Conservation (phyloP, 1,284 basidiomycete genomes). For the Ganoderma boninense region DNA sequence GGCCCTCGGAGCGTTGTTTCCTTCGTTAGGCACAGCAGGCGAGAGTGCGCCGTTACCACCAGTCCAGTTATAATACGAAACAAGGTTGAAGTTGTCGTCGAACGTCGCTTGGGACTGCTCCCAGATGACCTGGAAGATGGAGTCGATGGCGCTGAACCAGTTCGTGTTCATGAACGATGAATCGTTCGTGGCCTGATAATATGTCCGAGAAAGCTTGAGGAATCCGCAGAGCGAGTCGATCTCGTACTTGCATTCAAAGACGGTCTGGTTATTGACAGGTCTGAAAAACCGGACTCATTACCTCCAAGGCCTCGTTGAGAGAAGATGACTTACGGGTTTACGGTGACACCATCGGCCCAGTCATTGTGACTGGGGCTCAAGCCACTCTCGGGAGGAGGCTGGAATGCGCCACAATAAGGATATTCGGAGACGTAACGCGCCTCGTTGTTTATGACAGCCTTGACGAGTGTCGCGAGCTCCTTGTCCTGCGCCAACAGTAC, state of each 20-base stretch:
- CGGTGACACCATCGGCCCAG: slow-evolving; percentile 71
- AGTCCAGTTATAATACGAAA: slow-evolving; percentile 85
- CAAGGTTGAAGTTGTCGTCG: slow-evolving; percentile 72
- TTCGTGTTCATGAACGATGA: slow-evolving; percentile 73
- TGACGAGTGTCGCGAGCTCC: slow-evolving; percentile 68
- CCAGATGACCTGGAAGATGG: slow-evolving; percentile 77
- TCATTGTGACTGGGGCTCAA: slow-evolving; percentile 66
- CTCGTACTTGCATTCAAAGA: slow-evolving; percentile 87
- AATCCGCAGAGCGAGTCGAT: slow-evolving; percentile 80
- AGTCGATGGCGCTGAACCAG: slow-evolving; percentile 74
- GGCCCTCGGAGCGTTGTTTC: slow-evolving; percentile 74
- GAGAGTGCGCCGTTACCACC: slow-evolving; percentile 69
- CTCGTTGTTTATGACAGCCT: slow-evolving; percentile 81
- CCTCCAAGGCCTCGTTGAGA: too few species aligned
- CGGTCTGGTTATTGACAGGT: slow-evolving; percentile 71
- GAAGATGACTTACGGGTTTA: slow-evolving; percentile 65
- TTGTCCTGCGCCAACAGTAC: slow-evolving; percentile 62
- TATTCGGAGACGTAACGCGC: slow-evolving; percentile 76
- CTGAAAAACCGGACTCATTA: slow-evolving; percentile 43
- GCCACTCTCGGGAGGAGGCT: slow-evolving; percentile 77
- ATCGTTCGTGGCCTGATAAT: slow-evolving; percentile 75
- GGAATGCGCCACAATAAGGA: slow-evolving; percentile 81
- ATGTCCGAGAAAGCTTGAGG: slow-evolving; percentile 77
- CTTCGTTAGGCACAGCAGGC: slow-evolving; percentile 68
- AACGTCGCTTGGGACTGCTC: slow-evolving; percentile 81